Evolutionary conservation across 345 rosid species (phyloP), one percentile per base, ranked within the genome.

Genomic region (Camelina laxa): DNA sequence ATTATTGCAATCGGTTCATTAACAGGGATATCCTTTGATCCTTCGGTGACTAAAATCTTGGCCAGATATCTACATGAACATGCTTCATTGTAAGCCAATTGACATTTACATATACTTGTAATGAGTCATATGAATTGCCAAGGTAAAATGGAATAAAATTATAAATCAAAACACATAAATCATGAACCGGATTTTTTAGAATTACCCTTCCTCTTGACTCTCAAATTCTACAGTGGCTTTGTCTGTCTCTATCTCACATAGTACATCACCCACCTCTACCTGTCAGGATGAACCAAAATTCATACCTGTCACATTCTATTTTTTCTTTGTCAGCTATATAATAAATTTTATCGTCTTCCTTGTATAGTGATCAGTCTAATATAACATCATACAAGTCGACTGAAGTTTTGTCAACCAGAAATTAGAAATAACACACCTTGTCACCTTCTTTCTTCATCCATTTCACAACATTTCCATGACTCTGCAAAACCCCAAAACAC

Each of bases 361-460:
- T 65, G 64, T 39, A 17, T 41, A 68, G 51, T 61, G 51, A 56
- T 62, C 55, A 81, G 62, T 59, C 55, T 67, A 59, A 59, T 58
- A 56, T n/a, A 17, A 67, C 39, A 75, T 67, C 47, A 75, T 39
- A 7, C 27, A 45, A 44, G 47, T 51, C 51, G 9, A 33, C 44
- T 54, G 20, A 49, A 64, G 7, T 30, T 70, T 44, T 68, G 54
- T 60, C 72, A 54, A 50, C 57, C 58, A 70, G 49, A 55, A 48
- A 7, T 36, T n/a, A 20, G 27, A 67, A 56, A 67, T 53, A 21
- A 79, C 83, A 72, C 72, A 94, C 98, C 91, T 84, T 91, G 69
- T 94, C 98, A 67, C 98, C 98, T 85, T 94, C 98, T 81, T 91
- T 94, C 85, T 94, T 94, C 80, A 65, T 75, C 98, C 98, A 91